Base-by-base conservation (phyloP, 2,329 filamentous ascomycete species). In the Hypoxylon sp. region DNA sequence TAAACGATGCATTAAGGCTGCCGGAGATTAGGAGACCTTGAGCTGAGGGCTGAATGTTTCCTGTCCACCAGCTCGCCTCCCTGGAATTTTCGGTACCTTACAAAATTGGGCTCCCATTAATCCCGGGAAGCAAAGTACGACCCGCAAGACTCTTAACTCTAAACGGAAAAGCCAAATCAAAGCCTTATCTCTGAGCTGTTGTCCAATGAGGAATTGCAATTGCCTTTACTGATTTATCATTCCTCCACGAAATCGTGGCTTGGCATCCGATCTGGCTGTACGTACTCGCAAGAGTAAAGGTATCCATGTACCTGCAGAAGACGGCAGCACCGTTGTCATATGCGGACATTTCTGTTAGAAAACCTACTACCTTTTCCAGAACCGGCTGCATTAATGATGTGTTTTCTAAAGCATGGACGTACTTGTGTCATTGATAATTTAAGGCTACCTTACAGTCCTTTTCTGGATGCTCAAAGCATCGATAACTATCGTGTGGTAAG, bases 191-290 rank as follows among this genome's bases (percentile, higher is more conserved):
- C 30, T 63, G 46, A 30, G 19, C 21, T 53, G 16, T 54, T 39
- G 27, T 29, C 71, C 71, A 73, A 73, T 73, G 39, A 71, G 63
- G 32, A 32, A 12, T 8, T 45, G 12, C 30, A 14, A 29, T 64
- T 21, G 5, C 16, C n/a, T 51, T 45, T 12, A 55, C 52, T 48
- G 62, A 71, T 73, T 72, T 71, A 67, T 73, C 71, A 72, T 73
- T 67, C 61, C 53, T 64, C 66, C 47, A 70, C 60, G 60, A 69
- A 71, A 71, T 73, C 61, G 70, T 50, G 63, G 48, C 70, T 71
- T 72, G 65, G 65, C 65, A 58, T 63, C 39, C 11, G 47, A 52
- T 60, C 37, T 54, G 11, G 23, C 43, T 34, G 32, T 46, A 39
- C 8, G 21, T 53, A 54, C 34, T 39, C 53, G 48, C 25, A 16